Base-by-base conservation (phyloP, 352 stramenopile genomes). In the Pythium insidiosum region DNA sequence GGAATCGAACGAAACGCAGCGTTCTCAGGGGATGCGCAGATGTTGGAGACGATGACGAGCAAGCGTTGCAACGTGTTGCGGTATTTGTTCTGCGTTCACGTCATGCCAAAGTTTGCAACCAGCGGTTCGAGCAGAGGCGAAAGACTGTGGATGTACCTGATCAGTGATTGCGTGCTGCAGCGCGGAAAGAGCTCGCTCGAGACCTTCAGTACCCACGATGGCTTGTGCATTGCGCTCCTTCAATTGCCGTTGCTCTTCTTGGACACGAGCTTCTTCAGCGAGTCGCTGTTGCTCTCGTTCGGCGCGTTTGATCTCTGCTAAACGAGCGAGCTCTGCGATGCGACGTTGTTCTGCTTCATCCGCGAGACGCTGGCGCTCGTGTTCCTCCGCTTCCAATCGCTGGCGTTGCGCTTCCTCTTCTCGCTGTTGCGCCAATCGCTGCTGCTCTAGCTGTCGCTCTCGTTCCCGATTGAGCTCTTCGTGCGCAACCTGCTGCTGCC, bases 11-110 rank as follows among this genome's bases (percentile, higher is more conserved):
- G 77, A 44, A 84, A 86, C 21, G 63, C 54, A 1, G 63, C 38
- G 26, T 82, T 93, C 39, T 93, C 80, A 3, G 80, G 80, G 1
- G 73, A 73, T 6, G 61, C 58, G 43, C 71, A 84, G 38, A 93
- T 82, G 35, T 84, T 87, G 25, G 53, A 56, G 20, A 89, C 38
- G 16, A 93, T 55, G 16, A 43, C 40, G 5, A 68, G 38, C 3
- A 92, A 60, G 33, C 86, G 83, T 15, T 69, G 34, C 15, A 84
- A 43, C 12, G 61, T 65, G 30, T 61, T 58, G 4, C 50, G 57
- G 44, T 65, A 71, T n/a, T n/a, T n/a, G n/a, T n/a, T n/a, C n/a
- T n/a, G n/a, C n/a, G n/a, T n/a, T n/a, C n/a, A n/a, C n/a, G n/a
- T n/a, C n/a, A n/a, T n/a, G n/a, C n/a, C n/a, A n/a, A n/a, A n/a